Percentiles rank a stretch among this genome's conserved stretches.
Conservation (phyloP, 768 basidiomycete genomes). For the Mycena floridula region DNA sequence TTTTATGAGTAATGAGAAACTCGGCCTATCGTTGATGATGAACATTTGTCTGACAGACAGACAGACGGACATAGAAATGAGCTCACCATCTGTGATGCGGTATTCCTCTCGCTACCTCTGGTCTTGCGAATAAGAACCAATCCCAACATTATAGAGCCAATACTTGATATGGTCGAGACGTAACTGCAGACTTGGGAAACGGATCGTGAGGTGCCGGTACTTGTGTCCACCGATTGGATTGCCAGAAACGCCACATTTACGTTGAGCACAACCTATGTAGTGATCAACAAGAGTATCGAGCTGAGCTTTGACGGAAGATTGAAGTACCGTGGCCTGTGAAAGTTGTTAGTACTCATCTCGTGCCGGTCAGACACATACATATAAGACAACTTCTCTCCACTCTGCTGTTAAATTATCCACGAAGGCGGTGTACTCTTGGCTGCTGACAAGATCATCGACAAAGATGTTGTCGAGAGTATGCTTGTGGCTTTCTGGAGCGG, state of each 20-base stretch:
- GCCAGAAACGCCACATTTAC: slow-evolving; percentile 39
- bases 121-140: background rate
- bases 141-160: slow-evolving; percentile 5
- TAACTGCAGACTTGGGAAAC: slow-evolving; percentile 4
- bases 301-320: slow-evolving; percentile 10
- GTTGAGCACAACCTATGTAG: slow-evolving; percentile 33
- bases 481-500: slow-evolving; percentile 6
- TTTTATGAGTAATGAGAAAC: background rate
- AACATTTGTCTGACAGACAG: background rate
- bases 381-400: slow-evolving; percentile 29
- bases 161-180: slow-evolving; percentile 5
- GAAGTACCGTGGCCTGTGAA: background rate
- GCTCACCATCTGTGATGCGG: background rate
- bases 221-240: slow-evolving; percentile 25
- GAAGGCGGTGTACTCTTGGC: slow-evolving; percentile 27
- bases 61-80: background rate
- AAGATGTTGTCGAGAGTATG: slow-evolving; percentile 26
- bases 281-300: too few relatives aligned
- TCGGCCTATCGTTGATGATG: background rate
- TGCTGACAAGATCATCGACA: slow-evolving; percentile 26
- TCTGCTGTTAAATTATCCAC: slow-evolving; percentile 22
- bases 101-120: background rate
- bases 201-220: background rate
- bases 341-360: background rate
- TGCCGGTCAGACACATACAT: slow-evolving; percentile 28